Evolutionary conservation across 2,329 filamentous ascomycete species (phyloP).

Genomic region (Pseudogymnoascus verrucosus): DNA sequence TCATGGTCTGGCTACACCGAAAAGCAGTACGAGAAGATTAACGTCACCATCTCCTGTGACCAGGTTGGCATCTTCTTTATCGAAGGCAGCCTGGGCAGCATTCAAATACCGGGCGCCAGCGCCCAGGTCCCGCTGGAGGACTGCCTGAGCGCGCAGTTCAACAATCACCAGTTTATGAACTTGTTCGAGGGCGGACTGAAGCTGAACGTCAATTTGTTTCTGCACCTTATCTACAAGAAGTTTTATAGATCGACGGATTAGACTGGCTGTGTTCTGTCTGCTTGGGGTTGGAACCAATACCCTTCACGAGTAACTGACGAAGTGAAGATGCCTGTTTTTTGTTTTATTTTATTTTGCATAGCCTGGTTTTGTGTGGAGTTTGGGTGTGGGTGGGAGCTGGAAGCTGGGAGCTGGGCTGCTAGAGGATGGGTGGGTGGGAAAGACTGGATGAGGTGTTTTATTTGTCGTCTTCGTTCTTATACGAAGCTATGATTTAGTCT

Average conservation of each 20-base stretch:
- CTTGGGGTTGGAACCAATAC: neutral
- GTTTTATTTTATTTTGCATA: slow-evolving; percentile 3
- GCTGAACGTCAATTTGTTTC: slow-evolving; percentile 91
- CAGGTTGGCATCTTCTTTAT: slow-evolving; percentile 90
- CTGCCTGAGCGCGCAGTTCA: slow-evolving; percentile 91
- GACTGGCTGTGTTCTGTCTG: neutral
- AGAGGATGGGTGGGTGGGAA: neutral
- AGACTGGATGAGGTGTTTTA: neutral
- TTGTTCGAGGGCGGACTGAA: slow-evolving; percentile 79
- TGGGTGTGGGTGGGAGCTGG: neutral
- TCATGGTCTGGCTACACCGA: slow-evolving; percentile 79
- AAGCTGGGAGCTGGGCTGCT: neutral
- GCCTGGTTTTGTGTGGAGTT: slow-evolving; percentile 8
- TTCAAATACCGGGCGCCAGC: slow-evolving; percentile 91
- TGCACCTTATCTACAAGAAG: slow-evolving; percentile 98
- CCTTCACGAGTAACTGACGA: neutral
- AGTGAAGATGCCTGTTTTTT: neutral
- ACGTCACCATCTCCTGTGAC: slow-evolving; percentile 90
- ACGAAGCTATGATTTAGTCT: slow-evolving; percentile 8
- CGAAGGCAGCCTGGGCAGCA: slow-evolving; percentile 82
- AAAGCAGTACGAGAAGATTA: slow-evolving; percentile 82
- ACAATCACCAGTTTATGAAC: slow-evolving; percentile 92
- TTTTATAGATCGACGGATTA: slow-evolving; percentile 63
- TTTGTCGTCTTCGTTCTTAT: neutral
- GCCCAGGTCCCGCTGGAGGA: slow-evolving; percentile 87